Evolutionary conservation across 306 rosid species (phyloP), one percentile per base, ranked within the genome.

Genomic region (Cicer cuneatum): DNA sequence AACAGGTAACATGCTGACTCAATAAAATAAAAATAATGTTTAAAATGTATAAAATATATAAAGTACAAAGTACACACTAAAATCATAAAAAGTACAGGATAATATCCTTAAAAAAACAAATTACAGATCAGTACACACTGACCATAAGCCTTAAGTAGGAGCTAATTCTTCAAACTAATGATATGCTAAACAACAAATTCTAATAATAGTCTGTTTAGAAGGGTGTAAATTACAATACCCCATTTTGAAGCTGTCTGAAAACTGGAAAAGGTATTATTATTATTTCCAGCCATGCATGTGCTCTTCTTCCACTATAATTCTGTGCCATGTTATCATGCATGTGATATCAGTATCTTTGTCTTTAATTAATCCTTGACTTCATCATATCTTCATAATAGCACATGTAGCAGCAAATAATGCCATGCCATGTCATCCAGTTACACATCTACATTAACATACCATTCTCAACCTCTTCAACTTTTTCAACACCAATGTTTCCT

Each of bases 251-350:
- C 66, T 81, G 69, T 62, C 62, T 62, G 10, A 42, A 80, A 48
- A 48, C 58, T 59, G n/a, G 61, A 80, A 80, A 59, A 48, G 6
- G 47, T 52, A 51, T n/a, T 18, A 57, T n/a, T 18, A 57, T 29
- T 29, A 29, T 29, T 58, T 80, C 72, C 78, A 74, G 72, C 6
- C 67, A 75, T 24, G 68, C 84, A 76, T 71, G 85, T 81, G 85
- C 58, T 52, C 71, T n/a, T 66, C 71, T 21, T 66, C 71, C 63
- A 65, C 56, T 24, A 64, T 39, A 46, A 65, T 19, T 42, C 39
- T 35, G 81, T 71, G 74, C 67, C 81, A 75, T 81, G 73, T 75
- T 75, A 69, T 52, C 19, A n/a, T 48, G 69, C 81, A 81, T 76
- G 74, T 71, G 85, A 65, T 19, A 54, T 80, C 73, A 51, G 52